phyloP scores from a whole-genome alignment of 306 rosid genomes.

The Cucumis hystrix region DNA sequence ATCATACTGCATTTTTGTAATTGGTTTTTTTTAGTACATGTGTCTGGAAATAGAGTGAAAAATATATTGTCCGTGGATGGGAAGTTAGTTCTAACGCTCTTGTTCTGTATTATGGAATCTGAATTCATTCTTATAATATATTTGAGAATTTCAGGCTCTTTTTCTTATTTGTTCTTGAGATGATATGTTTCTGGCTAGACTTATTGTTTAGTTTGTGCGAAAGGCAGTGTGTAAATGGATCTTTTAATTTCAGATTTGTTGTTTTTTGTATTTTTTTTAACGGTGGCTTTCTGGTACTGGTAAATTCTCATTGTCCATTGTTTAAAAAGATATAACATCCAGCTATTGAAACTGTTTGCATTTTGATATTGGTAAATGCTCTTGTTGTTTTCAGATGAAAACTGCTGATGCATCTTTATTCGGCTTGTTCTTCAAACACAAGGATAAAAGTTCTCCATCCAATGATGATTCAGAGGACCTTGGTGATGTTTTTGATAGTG shows the following conservation, averaged over 20 bases:
- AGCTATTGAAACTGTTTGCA: not conserved
- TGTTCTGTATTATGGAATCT: not conserved
- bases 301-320: not conserved
- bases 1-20: not conserved
- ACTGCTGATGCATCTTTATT: not conserved
- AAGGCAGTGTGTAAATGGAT: not conserved
- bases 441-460: not conserved
- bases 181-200: not conserved
- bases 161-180: not conserved
- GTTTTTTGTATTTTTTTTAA: too few relatives aligned
- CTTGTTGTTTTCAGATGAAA: not conserved
- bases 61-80: not conserved
- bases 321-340: not conserved
- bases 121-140: not conserved
- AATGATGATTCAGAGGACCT: slow-evolving; percentile 8
- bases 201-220: not conserved
- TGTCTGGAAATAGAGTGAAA: not conserved
- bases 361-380: not conserved
- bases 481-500: slow-evolving; percentile 4
- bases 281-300: not conserved
- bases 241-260: not conserved
- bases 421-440: not conserved
- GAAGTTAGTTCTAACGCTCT: not conserved
- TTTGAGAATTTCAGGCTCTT: not conserved
- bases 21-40: not conserved